Percentiles rank a stretch among this genome's conserved stretches.
Conservation (phyloP, 2,329 filamentous ascomycete species). For the Hortaea werneckii region DNA sequence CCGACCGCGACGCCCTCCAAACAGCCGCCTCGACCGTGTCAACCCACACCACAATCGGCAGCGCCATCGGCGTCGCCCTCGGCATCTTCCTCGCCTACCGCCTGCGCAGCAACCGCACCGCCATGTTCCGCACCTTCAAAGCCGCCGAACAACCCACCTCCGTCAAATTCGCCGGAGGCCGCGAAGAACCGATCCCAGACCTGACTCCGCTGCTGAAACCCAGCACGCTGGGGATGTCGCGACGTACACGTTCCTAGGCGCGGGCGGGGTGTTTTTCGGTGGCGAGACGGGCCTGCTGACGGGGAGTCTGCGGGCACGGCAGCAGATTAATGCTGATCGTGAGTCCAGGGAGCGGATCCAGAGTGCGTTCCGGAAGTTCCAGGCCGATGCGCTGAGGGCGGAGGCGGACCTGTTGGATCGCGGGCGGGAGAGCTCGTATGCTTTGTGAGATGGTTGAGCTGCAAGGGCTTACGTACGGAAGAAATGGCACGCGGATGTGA, state of each 20-base stretch:
- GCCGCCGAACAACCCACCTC: conserved; percentile 52
- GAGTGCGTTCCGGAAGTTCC: conserved; percentile 52
- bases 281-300: conserved; percentile 53
- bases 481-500: too few species aligned
- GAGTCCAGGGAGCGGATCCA: conserved; percentile 49
- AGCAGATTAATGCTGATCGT: conserved; percentile 44
- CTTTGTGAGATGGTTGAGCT: not conserved
- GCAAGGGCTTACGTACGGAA: too few species aligned
- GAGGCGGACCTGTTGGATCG: conserved; percentile 48
- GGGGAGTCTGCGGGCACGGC: conserved; percentile 45
- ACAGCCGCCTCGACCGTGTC: conserved; percentile 47
- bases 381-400: conserved; percentile 51
- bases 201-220: conserved; percentile 49
- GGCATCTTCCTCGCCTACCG: conserved; percentile 49
- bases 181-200: conserved; percentile 52
- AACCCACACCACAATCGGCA: conserved; percentile 48
- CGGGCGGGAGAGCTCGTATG: conserved; percentile 4
- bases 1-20: conserved; percentile 49
- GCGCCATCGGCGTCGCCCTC: conserved; percentile 49
- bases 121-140: conserved; percentile 53
- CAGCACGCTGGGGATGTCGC: conserved; percentile 49
- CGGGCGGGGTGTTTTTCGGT: conserved; percentile 53
- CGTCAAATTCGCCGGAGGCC: conserved; percentile 52
- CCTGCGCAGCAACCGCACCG: conserved; percentile 43
- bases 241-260: conserved; percentile 52